Base-by-base conservation (phyloP, 306 rosid genomes). In the Sechiopsis laciniata region DNA sequence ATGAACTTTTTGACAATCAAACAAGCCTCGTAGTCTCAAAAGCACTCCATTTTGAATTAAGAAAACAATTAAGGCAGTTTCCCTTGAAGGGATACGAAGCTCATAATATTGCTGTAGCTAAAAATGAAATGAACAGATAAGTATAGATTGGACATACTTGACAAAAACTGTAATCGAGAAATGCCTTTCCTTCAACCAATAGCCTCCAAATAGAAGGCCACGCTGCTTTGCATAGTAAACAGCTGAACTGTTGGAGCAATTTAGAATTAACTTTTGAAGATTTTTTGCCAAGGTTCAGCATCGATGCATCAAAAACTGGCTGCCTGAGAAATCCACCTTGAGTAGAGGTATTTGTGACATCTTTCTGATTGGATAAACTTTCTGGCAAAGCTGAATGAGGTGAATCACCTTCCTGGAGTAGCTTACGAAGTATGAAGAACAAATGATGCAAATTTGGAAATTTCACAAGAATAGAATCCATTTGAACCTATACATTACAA, bases 271-370 rank as follows among this genome's bases (percentile, higher is more conserved):
- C 79, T 65, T 81, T 69, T 26, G 82, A 68, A 16, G 82, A 69
- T 62, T 59, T 79, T 29, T 75, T 80, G 78, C 79, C 77, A 8
- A 72, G 62, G 65, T 78, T 82, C 76, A 55, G 74, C 53, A 85
- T 80, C 42, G 69, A 56, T 72, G 83, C 80, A 79, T 79, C 86
- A 78, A 84, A 85, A 74, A 74, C 69, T 21, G 96, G 94, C 83
- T 82, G 98, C 86, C 81, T 89, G 78, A 94, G 72, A 86, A 94
- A 94, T 76, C 98, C 98, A 21, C 98, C 98, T 78, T 89, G 85
- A 61, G 89, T 80, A 80, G 89, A 88, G 55, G 85, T 80, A 20
- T 73, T 85, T n/a, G 81, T 73, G 55, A 65, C 76, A 64, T 63
- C 77, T 61, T 66, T 64, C 73, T 71, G 81, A 78, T 79, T 71